Evolutionary conservation across 768 basidiomycete species (phyloP).

Genomic region (Hygrophorus pudorinus): DNA sequence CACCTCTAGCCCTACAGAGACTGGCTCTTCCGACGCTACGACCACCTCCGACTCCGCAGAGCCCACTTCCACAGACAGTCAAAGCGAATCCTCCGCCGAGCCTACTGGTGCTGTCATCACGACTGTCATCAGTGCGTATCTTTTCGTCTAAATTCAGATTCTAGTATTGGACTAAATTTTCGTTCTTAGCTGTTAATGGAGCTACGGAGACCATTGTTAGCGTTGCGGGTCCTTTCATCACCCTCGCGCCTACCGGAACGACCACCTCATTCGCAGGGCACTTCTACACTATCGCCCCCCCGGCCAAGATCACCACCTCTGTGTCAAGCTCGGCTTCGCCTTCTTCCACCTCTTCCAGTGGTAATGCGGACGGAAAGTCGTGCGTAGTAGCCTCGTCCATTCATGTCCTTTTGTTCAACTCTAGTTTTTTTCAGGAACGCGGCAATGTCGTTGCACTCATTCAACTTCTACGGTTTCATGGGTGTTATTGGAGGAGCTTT

Average conservation of each 20-base stretch:
- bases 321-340: not conserved
- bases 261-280: slow-evolving; percentile 6
- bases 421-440: not conserved
- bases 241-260: slow-evolving; percentile 7
- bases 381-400: too few species aligned
- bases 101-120: not conserved
- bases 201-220: slow-evolving; percentile 8
- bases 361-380: too few species aligned
- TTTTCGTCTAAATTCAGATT: not conserved
- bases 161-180: not conserved
- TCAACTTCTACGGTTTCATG: not conserved
- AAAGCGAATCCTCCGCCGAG: not conserved
- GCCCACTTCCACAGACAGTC: not conserved
- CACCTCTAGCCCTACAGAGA: not conserved
- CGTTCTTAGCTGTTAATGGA: slow-evolving; percentile 2
- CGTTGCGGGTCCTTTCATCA: slow-evolving; percentile 10
- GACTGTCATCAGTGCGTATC: slow-evolving; percentile 5
- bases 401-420: not conserved
- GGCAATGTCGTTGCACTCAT: not conserved
- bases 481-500: slow-evolving; percentile 1
- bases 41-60: too few species aligned
- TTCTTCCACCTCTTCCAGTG: not conserved
- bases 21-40: not conserved
- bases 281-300: slow-evolving; percentile 5
- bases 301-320: not conserved